Evolutionary conservation across 257 asterid genomes (phyloP).

Genomic region (Jasminum sambac): DNA sequence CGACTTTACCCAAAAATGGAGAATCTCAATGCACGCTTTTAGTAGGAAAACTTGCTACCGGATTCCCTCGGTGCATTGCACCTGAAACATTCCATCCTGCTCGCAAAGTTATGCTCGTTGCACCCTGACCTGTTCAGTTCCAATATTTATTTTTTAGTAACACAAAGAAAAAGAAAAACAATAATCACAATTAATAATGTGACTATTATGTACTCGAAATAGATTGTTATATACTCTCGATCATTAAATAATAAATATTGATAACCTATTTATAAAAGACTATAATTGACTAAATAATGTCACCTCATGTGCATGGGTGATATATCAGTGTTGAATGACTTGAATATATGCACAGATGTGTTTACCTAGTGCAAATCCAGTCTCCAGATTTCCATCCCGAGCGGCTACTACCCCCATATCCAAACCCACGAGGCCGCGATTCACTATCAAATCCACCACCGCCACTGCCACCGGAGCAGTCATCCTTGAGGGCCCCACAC

Average conservation of each 20-base stretch:
- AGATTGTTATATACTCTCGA: no score
- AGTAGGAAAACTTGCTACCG: constrained; percentile 55
- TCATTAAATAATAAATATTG: no score
- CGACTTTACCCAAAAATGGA: constrained; percentile 58
- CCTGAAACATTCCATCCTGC: constrained; percentile 94
- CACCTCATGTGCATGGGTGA: no score
- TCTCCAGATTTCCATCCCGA: constrained; percentile 97
- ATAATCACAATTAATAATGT: neutral
- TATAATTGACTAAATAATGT: no score
- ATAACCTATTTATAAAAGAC: no score
- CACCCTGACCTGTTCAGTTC: constrained; percentile 63
- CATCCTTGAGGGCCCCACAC: constrained; percentile 90
- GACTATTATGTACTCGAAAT: no score
- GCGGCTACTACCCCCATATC: constrained; percentile 56
- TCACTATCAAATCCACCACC: constrained; percentile 44
- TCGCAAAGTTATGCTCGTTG: constrained; percentile 96
- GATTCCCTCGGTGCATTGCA: constrained; percentile 96
- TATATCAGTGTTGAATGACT: no score
- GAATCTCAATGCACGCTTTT: constrained; percentile 44
- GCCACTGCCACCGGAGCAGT: constrained; percentile 21
- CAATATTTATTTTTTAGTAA: neutral
- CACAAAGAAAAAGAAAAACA: neutral
- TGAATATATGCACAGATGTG: no score
- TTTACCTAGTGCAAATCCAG: constrained; percentile 91
- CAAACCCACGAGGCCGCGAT: constrained; percentile 44